Percentiles rank a stretch among this genome's conserved stretches.
These are phyloP conservation scores for Leccinum angustisporum DNA, from an alignment of 1,284 basidiomycete species.

Conservation along the genomic window DNA sequence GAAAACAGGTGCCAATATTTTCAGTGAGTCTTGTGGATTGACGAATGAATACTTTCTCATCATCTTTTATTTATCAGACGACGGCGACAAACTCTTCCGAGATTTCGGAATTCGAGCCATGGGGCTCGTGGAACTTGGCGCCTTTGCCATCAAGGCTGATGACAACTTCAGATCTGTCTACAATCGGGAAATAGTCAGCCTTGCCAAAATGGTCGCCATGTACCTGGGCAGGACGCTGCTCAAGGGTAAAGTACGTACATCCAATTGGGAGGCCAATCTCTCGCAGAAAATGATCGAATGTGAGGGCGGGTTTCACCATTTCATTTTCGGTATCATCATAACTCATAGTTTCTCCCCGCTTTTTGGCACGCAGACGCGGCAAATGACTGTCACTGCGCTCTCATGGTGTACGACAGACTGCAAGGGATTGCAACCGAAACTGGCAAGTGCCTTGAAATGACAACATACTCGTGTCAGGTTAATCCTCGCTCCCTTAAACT, in stretches of 20 bases:
- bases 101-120: constrained; percentile 57
- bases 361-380: constrained; percentile 48
- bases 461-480: constrained; percentile 34
- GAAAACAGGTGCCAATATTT: constrained; percentile 63
- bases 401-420: constrained; percentile 49
- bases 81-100: constrained; percentile 58
- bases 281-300: constrained; percentile 47
- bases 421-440: constrained; percentile 37
- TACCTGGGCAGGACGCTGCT: constrained; percentile 49
- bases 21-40: constrained; percentile 40
- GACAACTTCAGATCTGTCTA: constrained; percentile 35
- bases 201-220: constrained; percentile 52
- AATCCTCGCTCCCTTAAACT: constrained; percentile 12
- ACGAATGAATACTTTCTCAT: not conserved
- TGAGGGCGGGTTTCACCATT: constrained; percentile 27
- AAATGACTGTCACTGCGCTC: constrained; percentile 56
- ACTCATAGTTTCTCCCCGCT: not conserved
- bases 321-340: not conserved
- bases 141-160: constrained; percentile 50
- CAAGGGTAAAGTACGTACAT: constrained; percentile 53
- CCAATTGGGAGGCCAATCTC: constrained; percentile 57
- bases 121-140: constrained; percentile 57
- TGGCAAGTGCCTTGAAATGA: constrained; percentile 29
- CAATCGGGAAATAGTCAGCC: constrained; percentile 49
- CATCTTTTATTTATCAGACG: constrained; percentile 40